phyloP scores from a whole-genome alignment of 805 yeast species.

The Candida caryicola region DNA sequence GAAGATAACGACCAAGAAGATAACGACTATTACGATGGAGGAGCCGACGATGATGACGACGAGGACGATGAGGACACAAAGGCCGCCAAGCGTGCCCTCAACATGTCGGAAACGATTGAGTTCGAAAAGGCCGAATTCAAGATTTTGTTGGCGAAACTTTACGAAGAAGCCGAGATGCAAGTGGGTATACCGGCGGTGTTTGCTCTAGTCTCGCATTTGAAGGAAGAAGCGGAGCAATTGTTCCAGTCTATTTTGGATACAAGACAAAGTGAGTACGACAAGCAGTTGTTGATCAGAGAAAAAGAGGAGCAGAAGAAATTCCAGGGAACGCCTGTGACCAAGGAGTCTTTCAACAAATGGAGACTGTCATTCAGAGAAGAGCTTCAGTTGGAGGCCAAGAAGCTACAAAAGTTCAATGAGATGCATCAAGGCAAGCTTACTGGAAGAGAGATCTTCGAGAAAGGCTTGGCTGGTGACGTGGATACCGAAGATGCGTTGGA shows the following conservation, averaged over 20 bases:
- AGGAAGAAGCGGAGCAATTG: slow-evolving; percentile 74
- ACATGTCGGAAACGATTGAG: slow-evolving; percentile 56
- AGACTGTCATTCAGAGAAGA: slow-evolving; percentile 67
- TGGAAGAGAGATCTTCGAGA: slow-evolving; percentile 87
- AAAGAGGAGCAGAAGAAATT: slow-evolving; percentile 85
- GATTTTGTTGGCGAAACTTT: slow-evolving; percentile 37
- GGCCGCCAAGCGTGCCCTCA: slow-evolving; percentile 39
- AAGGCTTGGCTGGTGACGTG: slow-evolving; percentile 78
- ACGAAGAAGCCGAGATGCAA: slow-evolving; percentile 68
- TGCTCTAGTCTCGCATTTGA: slow-evolving; percentile 69
- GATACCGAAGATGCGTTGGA: slow-evolving; percentile 43
- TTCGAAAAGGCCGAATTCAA: slow-evolving; percentile 50
- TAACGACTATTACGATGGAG: slow-evolving; percentile 46
- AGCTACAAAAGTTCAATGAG: slow-evolving; percentile 46
- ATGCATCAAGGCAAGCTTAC: slow-evolving; percentile 76
- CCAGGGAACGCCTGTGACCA: slow-evolving; percentile 85
- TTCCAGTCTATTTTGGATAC: slow-evolving; percentile 56
- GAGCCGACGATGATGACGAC: slow-evolving; percentile 41
- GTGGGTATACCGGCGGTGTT: slow-evolving; percentile 92
- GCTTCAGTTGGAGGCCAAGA: slow-evolving; percentile 62
- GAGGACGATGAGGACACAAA: slow-evolving; percentile 27
- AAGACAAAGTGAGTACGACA: slow-evolving; percentile 58
- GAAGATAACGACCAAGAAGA: slow-evolving; percentile 34
- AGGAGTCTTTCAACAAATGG: slow-evolving; percentile 74
- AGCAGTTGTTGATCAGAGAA: slow-evolving; percentile 61